Conservation (phyloP, 805 yeast genomes). For the Blastobotrys americana region DNA sequence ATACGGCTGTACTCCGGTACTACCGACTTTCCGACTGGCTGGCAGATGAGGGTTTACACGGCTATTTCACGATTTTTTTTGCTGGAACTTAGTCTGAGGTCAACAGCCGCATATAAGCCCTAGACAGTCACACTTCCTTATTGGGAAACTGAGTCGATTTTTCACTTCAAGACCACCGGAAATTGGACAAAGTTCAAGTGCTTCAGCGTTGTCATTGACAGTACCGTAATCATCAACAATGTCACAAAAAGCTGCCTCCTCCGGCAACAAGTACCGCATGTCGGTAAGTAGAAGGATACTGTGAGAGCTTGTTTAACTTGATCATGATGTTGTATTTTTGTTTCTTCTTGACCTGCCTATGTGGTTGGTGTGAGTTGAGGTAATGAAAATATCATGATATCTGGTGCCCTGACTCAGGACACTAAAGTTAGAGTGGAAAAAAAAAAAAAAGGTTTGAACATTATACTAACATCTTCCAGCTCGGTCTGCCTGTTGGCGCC, state of each 20-base stretch:
- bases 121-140: not conserved
- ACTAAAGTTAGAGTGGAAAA: no score
- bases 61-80: no score
- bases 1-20: no score
- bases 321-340: no score
- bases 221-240: constrained; percentile 14
- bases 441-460: no score
- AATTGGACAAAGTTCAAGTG: no score
- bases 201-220: no score
- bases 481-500: constrained; percentile 99
- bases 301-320: no score
- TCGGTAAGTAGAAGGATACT: constrained; percentile 78
- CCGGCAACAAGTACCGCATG: constrained; percentile 99
- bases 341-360: no score
- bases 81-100: no score
- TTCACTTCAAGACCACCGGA: not conserved
- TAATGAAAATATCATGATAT: constrained; percentile 9
- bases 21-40: no score
- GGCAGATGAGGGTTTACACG: no score
- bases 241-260: constrained; percentile 56
- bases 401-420: constrained; percentile 6
- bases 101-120: not conserved
- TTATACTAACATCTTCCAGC: constrained; percentile 38
- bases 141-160: not conserved
- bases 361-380: constrained; percentile 1